Evolutionary conservation across 1,139 yeast species (phyloP).

Genomic region (Protomyces lactucae-debilis): DNA sequence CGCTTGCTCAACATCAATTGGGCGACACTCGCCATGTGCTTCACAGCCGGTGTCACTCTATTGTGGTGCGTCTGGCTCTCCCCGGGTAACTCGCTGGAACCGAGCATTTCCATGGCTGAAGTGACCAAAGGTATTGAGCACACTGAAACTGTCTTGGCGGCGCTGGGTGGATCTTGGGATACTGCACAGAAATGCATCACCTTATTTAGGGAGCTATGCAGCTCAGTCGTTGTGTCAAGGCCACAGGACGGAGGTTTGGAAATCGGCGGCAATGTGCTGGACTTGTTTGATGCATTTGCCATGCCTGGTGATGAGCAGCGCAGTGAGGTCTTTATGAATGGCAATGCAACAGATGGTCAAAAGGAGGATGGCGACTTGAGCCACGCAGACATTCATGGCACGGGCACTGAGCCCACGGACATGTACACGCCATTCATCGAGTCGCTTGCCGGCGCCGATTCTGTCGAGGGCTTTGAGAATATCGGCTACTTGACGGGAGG

Average conservation of each 20-base stretch:
- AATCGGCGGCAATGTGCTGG: slow-evolving; percentile 17
- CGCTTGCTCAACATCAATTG: slow-evolving; percentile 30
- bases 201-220: slow-evolving; percentile 6
- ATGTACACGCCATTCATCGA: background rate
- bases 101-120: slow-evolving; percentile 10
- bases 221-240: slow-evolving; percentile 4
- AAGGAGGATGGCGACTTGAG: background rate
- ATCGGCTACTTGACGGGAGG: slow-evolving; percentile 20
- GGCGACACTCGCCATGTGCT: slow-evolving; percentile 29
- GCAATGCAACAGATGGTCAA: background rate
- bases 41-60: slow-evolving; percentile 30
- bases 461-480: slow-evolving; percentile 18
- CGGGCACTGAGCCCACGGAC: background rate
- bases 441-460: background rate
- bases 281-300: slow-evolving; percentile 3
- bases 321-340: background rate
- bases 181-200: slow-evolving; percentile 29
- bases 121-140: slow-evolving; percentile 26
- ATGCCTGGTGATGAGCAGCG: background rate
- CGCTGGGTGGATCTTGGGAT: slow-evolving; percentile 31
- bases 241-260: slow-evolving; percentile 13
- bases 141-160: slow-evolving; percentile 26
- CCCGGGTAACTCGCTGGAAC: slow-evolving; percentile 23
- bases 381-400: background rate
- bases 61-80: slow-evolving; percentile 28